A percentile compares a stretch with the other conserved stretches of the same genome.
phyloP scores from a whole-genome alignment of 2,329 filamentous ascomycete genomes.

The Aspergillus unguis region DNA sequence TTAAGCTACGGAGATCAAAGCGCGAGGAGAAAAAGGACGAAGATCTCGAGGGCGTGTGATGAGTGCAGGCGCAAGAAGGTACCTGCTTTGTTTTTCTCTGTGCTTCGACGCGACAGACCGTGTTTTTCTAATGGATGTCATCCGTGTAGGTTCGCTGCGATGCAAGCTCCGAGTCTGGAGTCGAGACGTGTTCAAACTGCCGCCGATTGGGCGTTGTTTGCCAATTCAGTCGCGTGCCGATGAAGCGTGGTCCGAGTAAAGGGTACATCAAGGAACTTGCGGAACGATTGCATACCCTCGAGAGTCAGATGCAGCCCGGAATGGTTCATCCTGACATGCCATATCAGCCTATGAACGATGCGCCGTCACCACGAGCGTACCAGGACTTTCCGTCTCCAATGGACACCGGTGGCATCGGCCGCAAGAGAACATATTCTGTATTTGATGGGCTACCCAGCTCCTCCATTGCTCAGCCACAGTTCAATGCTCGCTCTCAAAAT shows the following conservation, averaged over 20 bases:
- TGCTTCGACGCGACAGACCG: conserved; percentile 14
- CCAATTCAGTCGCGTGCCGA: conserved; percentile 80
- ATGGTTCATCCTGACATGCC: conserved; percentile 41
- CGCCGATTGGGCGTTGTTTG: conserved; percentile 72
- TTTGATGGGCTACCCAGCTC: conserved; percentile 45
- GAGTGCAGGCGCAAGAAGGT: conserved; percentile 83
- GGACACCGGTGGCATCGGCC: conserved; percentile 37
- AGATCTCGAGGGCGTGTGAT: conserved; percentile 84
- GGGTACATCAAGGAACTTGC: conserved; percentile 92
- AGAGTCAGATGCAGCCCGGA: conserved; percentile 63
- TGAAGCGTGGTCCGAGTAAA: conserved; percentile 87
- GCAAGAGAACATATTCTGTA: conserved; percentile 51
- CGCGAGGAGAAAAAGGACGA: conserved; percentile 72
- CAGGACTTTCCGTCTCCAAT: conserved; percentile 55
- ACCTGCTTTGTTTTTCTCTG: conserved; percentile 17
- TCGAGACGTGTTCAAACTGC: conserved; percentile 77
- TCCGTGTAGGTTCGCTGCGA: conserved; percentile 70
- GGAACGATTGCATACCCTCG: conserved; percentile 76
- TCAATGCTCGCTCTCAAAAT: conserved; percentile 35
- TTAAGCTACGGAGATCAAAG: conserved; percentile 58
- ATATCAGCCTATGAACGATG: conserved; percentile 44
- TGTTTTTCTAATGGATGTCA: conserved; percentile 20
- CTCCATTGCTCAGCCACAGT: conserved; percentile 40
- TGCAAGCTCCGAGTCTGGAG: conserved; percentile 68
- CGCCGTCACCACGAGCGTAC: conserved; percentile 42